Evolutionary conservation across 225 moss, liverwort and hornwort species (phyloP).

Genomic region (Bryum argenteum): DNA sequence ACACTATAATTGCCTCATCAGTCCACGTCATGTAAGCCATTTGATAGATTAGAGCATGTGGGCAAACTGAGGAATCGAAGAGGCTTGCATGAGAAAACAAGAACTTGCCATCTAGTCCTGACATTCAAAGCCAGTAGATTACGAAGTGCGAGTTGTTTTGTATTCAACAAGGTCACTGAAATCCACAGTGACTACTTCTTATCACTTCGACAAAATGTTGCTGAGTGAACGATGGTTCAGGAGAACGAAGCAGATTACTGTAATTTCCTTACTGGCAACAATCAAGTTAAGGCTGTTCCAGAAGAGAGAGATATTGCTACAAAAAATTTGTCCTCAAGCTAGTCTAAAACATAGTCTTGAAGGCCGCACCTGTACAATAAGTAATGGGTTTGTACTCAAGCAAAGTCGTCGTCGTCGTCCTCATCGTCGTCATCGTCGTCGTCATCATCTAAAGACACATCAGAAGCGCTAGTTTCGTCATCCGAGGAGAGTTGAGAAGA

Average conservation of each 20-base stretch:
- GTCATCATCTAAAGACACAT: conserved; percentile 37
- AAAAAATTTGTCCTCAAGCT: conserved; percentile 2
- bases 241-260: conserved; percentile 14
- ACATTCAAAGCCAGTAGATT: no score
- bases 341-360: neutral
- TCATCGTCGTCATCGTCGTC: conserved; percentile 4
- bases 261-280: neutral
- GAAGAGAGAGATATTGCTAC: conserved; percentile 3
- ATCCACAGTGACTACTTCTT: neutral
- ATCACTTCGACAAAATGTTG: neutral
- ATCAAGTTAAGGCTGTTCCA: neutral
- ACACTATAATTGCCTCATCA: no score
- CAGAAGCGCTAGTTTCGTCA: conserved; percentile 46
- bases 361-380: conserved; percentile 6
- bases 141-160: neutral
- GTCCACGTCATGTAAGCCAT: no score
- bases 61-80: no score
- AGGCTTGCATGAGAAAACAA: no score
- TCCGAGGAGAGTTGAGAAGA: conserved; percentile 44
- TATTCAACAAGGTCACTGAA: neutral
- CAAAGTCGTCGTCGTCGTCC: conserved; percentile 33
- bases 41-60: no score
- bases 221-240: neutral
- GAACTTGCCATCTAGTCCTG: no score
- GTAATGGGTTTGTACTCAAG: conserved; percentile 2